Evolutionary conservation across 2,329 filamentous ascomycete genomes (phyloP).

Genomic region (Alternaria brassicae): DNA sequence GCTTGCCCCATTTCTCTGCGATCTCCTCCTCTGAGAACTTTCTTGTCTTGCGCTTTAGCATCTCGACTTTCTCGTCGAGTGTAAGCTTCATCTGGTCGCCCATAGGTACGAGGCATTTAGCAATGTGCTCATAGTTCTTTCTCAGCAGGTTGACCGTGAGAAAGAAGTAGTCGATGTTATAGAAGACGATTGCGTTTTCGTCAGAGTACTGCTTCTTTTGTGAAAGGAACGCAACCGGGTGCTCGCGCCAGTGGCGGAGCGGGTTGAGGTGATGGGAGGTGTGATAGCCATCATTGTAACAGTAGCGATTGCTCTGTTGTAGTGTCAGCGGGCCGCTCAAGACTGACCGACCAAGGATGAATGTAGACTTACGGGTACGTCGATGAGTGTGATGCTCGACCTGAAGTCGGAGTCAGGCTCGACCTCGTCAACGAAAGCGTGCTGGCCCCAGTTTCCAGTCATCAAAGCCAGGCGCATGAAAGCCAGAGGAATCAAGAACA

Average conservation of each 20-base stretch:
- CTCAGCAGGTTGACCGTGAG: conserved; percentile 71
- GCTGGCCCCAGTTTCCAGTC: conserved; percentile 86
- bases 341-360: fast-evolving
- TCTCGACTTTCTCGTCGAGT: conserved; percentile 66
- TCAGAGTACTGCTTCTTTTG: conserved; percentile 71
- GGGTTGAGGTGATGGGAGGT: conserved; percentile 83
- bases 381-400: conserved; percentile 79
- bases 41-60: conserved; percentile 71
- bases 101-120: conserved; percentile 75
- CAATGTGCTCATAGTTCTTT: conserved; percentile 75
- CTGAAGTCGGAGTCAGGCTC: conserved; percentile 80
- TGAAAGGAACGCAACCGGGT: conserved; percentile 75
- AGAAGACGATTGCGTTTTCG: conserved; percentile 76
- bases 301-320: conserved; percentile 76
- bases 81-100: conserved; percentile 73
- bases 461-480: conserved; percentile 75
- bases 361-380: conserved; percentile 70
- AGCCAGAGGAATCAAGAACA: conserved; percentile 70
- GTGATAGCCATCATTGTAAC: conserved; percentile 84
- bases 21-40: conserved; percentile 72
- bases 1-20: conserved; percentile 60
- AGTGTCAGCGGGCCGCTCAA: conserved; percentile 1
- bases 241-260: conserved; percentile 80
- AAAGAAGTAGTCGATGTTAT: conserved; percentile 82
- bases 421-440: conserved; percentile 77